These are phyloP conservation scores for Trichoderma brevicompactum DNA, from an alignment of 2,329 filamentous ascomycete genomes.

Conservation along the genomic window DNA sequence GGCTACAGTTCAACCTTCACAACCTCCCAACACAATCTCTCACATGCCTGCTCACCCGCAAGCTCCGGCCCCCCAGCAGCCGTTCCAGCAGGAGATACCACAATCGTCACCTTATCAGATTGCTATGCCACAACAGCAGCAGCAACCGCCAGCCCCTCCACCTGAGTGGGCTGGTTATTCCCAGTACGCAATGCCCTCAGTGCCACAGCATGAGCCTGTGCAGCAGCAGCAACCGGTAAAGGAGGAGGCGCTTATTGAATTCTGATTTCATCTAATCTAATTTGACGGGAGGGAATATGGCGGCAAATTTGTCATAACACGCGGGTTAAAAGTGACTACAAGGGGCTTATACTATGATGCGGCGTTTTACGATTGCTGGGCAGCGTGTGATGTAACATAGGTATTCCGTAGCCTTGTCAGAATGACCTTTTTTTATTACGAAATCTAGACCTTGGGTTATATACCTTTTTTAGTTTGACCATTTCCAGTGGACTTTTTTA, in stretches of 20 bases:
- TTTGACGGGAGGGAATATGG: background rate
- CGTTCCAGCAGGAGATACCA: constrained; percentile 19
- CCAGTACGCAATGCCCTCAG: constrained; percentile 67
- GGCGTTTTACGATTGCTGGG: constrained; percentile 27
- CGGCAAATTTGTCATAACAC: constrained; percentile 6
- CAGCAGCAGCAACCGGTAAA: constrained; percentile 53
- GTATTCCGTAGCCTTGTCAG: constrained; percentile 26
- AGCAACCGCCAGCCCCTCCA: constrained; percentile 43
- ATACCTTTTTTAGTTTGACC: background rate
- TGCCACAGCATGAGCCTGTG: constrained; percentile 52
- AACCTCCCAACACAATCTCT: constrained; percentile 35
- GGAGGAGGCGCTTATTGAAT: constrained; percentile 81
- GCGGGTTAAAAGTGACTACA: constrained; percentile 6
- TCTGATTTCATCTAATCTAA: constrained; percentile 49
- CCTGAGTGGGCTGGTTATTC: constrained; percentile 54
- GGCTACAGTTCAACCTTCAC: constrained; percentile 38
- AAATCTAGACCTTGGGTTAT: background rate
- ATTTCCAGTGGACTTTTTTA: no score
- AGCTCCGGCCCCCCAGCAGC: constrained; percentile 15
- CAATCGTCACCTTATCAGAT: constrained; percentile 35
- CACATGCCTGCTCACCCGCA: constrained; percentile 30
- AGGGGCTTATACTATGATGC: background rate
- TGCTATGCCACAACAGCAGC: constrained; percentile 39
- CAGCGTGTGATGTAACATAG: constrained; percentile 22
- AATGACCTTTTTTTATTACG: constrained; percentile 8